Evolutionary conservation across 73 alveolate species (phyloP), one percentile per base, ranked within the genome.

Genomic region (Symbiodinium pilosum): DNA sequence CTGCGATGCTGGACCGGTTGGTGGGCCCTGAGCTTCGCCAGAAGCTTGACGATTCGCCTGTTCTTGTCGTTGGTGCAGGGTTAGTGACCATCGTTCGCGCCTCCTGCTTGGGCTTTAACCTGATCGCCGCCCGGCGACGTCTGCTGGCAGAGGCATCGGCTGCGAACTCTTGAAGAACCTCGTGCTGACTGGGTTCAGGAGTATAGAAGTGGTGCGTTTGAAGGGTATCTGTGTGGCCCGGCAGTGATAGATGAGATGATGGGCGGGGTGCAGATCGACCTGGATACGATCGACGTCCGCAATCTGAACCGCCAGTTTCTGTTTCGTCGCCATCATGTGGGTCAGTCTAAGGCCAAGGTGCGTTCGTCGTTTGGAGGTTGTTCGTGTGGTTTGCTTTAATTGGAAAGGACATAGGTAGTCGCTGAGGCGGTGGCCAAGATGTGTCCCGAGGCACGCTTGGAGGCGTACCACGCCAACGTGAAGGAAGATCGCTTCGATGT

Each of bases 131-230:
- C 99, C 99, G 11, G 99, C 99, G 71, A 99, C 99, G 34, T 99
- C 99, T 2, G 99, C 99, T 39, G 99, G 99, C 24, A 99, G 99
- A 21, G 99, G 99, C 36, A 99, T 99, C 21, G 99, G 99, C 14
- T 99, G 99, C 99, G 99, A 99, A 83, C 99, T 99, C 24, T 83
- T 99, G 83, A 99, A 99, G 96, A 99, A 99, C 84, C 99, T 99
- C 86, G 99, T 99, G 40, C 86, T 99, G 87, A 85, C 99, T 42
- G 99, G 99, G 36, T 99, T 99, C 85, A 99, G 94, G 91, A 95
- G 99, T 77, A 99, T 99, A 40, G 84, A 99, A 77, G 98, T 99
- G 21, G 98, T 99, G 42, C 99, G 99, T 99, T 98, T 99, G 99
- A 99, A 99, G 97, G 99, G 99, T 43, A 99, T 99, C 93, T 99